Evolutionary conservation across 192 early-diverging fungal species (phyloP).

Genomic region (Mortierella antarctica): DNA sequence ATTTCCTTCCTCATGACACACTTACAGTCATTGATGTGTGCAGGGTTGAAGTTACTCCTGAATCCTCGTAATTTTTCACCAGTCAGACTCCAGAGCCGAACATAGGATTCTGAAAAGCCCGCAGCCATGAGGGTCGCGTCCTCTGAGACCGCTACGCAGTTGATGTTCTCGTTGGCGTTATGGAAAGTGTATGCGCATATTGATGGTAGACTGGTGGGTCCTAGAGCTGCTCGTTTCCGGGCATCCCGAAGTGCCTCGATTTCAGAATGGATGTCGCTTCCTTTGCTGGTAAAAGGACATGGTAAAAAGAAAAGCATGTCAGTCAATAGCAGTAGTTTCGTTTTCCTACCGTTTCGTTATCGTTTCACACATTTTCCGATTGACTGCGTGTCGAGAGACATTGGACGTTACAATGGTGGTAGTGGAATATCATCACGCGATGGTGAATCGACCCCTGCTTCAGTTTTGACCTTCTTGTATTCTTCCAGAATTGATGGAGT

Average conservation of each 20-base stretch:
- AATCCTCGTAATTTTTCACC: constrained; percentile 77
- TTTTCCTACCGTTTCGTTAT: too few species aligned
- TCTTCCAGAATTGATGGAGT: constrained; percentile 59
- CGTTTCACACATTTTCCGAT: too few species aligned
- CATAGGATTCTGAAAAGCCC: constrained; percentile 94
- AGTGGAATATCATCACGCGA: constrained; percentile 72
- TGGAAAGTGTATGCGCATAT: constrained; percentile 97
- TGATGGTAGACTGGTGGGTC: constrained; percentile 78
- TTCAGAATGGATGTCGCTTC: constrained; percentile 82
- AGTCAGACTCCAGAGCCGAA: constrained; percentile 93
- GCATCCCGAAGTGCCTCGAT: constrained; percentile 83
- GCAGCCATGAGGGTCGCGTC: constrained; percentile 85
- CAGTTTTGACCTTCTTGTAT: constrained; percentile 71
- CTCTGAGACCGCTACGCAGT: constrained; percentile 85
- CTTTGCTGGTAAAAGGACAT: constrained; percentile 62
- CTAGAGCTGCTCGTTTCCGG: constrained; percentile 77
- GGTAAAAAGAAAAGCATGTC: neutral
- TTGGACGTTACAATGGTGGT: constrained; percentile 70
- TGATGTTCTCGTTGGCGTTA: constrained; percentile 90
- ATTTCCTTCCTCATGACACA: neutral
- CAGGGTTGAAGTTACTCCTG: constrained; percentile 68
- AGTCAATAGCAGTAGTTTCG: neutral
- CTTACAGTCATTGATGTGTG: constrained; percentile 64
- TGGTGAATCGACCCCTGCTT: constrained; percentile 69
- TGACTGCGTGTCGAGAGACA: neutral